These are phyloP conservation scores for Debaryomyces subglobosus DNA, from an alignment of 1,139 yeast genomes.

Conservation along the genomic window DNA sequence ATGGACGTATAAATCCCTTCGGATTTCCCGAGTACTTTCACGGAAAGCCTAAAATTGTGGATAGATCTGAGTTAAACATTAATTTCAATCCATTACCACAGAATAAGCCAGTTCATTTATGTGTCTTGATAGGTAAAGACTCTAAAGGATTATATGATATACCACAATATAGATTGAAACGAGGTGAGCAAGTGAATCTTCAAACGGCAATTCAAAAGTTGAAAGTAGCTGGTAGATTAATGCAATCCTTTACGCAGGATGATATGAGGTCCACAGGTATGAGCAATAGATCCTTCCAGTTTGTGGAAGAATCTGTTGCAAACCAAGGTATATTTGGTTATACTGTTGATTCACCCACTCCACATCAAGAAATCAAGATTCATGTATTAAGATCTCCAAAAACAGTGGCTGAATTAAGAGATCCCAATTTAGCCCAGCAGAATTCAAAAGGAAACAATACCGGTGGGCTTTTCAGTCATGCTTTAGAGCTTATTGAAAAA, in stretches of 20 bases:
- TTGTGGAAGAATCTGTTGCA: conserved; percentile 61
- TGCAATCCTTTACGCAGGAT: conserved; percentile 93
- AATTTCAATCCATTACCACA: conserved; percentile 61
- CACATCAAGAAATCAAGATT: conserved; percentile 71
- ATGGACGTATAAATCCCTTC: conserved; percentile 27
- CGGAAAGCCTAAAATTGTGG: conserved; percentile 25
- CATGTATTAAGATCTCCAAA: conserved; percentile 72
- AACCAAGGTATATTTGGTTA: conserved; percentile 43
- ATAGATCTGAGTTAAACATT: conserved; percentile 34
- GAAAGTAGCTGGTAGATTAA: conserved; percentile 82
- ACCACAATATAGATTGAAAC: conserved; percentile 54
- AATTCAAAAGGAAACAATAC: conserved; percentile 69
- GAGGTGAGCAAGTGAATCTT: conserved; percentile 69
- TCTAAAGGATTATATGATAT: conserved; percentile 76
- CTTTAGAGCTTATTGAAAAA: conserved; percentile 63
- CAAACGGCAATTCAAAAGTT: conserved; percentile 76
- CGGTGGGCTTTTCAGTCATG: conserved; percentile 79
- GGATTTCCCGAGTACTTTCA: conserved; percentile 34
- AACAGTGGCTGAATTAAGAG: conserved; percentile 71
- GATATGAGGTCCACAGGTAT: conserved; percentile 83
- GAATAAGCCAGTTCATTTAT: conserved; percentile 81
- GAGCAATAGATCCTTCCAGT: conserved; percentile 78
- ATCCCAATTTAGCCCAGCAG: conserved; percentile 86
- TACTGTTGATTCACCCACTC: conserved; percentile 31
- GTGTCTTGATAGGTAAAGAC: conserved; percentile 76